Evolutionary conservation across 2,329 filamentous ascomycete species (phyloP), one percentile per base, ranked within the genome.

Genomic region (Sclerotinia subarctica): DNA sequence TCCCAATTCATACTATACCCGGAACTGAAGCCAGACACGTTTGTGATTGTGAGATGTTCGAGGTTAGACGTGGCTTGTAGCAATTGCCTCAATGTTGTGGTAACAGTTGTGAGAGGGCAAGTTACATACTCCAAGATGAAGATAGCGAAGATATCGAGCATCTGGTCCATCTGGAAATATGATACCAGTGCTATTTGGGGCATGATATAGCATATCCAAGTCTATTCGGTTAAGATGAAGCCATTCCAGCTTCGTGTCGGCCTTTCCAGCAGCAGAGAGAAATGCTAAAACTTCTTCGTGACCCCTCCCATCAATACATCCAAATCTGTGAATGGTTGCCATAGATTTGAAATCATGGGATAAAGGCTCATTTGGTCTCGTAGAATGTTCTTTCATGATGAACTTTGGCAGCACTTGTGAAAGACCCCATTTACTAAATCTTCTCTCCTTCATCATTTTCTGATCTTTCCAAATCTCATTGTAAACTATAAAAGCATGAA

Each of bases 321-420:
- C 17, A 53, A 4, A 5, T 10, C 15, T 0, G 1, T 5, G 0
- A 2, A 35, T 10, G 10, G 2, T 2, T 54, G 29, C 1, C 4
- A 8, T 5, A 24, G 38, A 15, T 2, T 15, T 13, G 4, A 32
- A 0, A 29, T 29, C 24, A 10, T 7, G 46, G 3, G 4, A 5
- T 29, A 44, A 47, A 60, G 1, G 10, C 42, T 5, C 0, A 8
- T 2, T 17, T 47, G 17, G 26, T 1, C 24, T 1, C 6, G 1
- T 4, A 5, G 1, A 0, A 3, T 11, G 1, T 5, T 0, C 1
- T 49, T 6, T 10, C 57, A 38, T 13, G 1, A 3, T 29, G n/a
- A 53, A 8, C 1, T 38, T 64, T 38, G 46, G 46, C 15, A 53
- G 19, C n/a, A n/a, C 32, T 21, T 64, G 35, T 42, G 32, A 54